Evolutionary conservation across 805 yeast genomes (phyloP).

Genomic region (Candida sphagnicola): DNA sequence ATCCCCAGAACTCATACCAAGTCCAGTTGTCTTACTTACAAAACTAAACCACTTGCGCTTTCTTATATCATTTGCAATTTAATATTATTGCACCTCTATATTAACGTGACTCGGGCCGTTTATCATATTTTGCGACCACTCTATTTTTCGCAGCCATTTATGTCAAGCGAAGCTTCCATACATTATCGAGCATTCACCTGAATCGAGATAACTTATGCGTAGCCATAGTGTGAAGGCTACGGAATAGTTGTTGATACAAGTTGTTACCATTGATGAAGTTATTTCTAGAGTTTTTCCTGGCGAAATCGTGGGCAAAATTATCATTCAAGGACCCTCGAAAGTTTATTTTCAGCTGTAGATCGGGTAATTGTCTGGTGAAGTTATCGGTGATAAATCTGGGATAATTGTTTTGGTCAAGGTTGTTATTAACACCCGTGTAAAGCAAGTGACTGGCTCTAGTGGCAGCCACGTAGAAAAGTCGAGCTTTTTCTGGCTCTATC

Average conservation of each 20-base stretch:
- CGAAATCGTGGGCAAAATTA: constrained; percentile 9
- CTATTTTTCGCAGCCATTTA: constrained; percentile 7
- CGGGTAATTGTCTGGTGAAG: constrained; percentile 13
- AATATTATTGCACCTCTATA: no score
- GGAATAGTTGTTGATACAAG: neutral
- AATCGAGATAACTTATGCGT: no score
- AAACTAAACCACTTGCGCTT: neutral
- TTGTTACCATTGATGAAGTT: neutral
- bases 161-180: no score
- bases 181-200: no score
- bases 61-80: neutral
- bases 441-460: constrained; percentile 56
- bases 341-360: constrained; percentile 1
- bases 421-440: constrained; percentile 25
- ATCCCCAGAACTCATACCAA: neutral
- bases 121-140: no score
- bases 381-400: constrained; percentile 5
- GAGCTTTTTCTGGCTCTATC: constrained; percentile 16
- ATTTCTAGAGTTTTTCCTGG: constrained; percentile 4
- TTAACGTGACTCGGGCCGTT: no score
- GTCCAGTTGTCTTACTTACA: neutral
- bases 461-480: constrained; percentile 59
- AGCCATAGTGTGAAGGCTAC: no score
- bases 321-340: constrained; percentile 5
- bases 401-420: constrained; percentile 4